Percentiles rank a stretch among this genome's conserved stretches.
Conservation (phyloP, 2,329 filamentous ascomycete genomes). For the Stagonosporopsis cucurbitacearum region DNA sequence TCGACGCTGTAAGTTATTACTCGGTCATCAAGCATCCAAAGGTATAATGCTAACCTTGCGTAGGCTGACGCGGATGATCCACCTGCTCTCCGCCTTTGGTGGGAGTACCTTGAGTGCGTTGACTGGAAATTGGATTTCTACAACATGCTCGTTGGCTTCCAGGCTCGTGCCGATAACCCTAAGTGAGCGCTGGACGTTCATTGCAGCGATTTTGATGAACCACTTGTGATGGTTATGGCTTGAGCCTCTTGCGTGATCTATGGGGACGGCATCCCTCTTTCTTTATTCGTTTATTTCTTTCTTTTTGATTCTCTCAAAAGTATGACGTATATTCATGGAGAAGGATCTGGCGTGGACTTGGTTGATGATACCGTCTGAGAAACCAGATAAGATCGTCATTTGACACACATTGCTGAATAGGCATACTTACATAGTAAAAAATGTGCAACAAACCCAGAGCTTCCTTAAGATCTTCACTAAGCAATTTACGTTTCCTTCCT, state of each 20-base stretch:
- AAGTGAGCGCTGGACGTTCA: not conserved
- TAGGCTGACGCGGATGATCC: slow-evolving; percentile 49
- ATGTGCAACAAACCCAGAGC: not conserved
- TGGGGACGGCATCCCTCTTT: no score
- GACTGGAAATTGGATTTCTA: slow-evolving; percentile 53
- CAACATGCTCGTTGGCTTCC: slow-evolving; percentile 44
- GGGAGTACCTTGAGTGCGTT: slow-evolving; percentile 56
- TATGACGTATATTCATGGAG: not conserved
- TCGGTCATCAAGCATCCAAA: not conserved
- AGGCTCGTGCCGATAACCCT: slow-evolving; percentile 17
- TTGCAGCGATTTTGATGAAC: not conserved
- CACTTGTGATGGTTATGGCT: not conserved
- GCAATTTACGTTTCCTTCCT: not conserved
- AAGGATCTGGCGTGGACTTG: not conserved
- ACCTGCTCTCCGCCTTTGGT: slow-evolving; percentile 54
- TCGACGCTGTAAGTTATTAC: slow-evolving; percentile 41
- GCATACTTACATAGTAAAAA: not conserved
- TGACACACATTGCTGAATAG: not conserved
- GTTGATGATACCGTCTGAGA: not conserved
- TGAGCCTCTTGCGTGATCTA: no score
- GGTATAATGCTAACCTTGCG: slow-evolving; percentile 1
- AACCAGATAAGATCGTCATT: not conserved
- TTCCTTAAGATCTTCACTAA: not conserved
- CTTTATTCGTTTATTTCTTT: not conserved
- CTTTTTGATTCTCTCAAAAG: not conserved